phyloP scores from a whole-genome alignment of 2,329 filamentous ascomycete genomes.

The Trichoderma sp. region DNA sequence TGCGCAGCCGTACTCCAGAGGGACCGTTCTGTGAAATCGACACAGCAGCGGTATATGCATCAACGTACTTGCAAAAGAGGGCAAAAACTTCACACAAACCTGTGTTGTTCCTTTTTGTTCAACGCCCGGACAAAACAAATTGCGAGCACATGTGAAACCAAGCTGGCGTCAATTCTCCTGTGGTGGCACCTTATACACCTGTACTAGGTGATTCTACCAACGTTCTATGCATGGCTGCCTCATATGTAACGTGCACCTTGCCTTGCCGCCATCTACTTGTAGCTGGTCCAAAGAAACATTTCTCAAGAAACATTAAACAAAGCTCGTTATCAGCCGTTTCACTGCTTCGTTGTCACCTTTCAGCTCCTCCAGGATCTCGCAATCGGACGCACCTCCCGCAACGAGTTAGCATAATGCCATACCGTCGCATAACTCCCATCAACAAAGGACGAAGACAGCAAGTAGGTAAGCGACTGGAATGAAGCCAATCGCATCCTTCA shows the following conservation, averaged over 20 bases:
- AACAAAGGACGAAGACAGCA: not conserved
- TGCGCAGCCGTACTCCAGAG: not conserved
- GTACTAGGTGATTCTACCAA: not conserved
- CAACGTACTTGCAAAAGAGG: not conserved
- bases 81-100: not conserved
- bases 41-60: not conserved
- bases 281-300: not conserved
- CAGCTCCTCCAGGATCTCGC: not conserved
- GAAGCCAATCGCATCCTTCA: not conserved
- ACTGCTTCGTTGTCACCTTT: not conserved
- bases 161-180: not conserved
- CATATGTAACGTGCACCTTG: not conserved
- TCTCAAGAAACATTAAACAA: not conserved
- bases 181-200: not conserved
- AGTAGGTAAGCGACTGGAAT: not conserved
- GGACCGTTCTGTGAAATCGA: not conserved
- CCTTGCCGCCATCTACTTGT: not conserved
- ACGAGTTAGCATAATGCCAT: not conserved
- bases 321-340: not conserved
- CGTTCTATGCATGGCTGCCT: not conserved
- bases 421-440: not conserved
- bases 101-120: not conserved
- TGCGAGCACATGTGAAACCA: conserved; percentile 1
- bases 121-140: not conserved
- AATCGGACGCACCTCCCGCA: not conserved